Conservation (phyloP, 148 eudicot genomes). For the Agrostemma githago region DNA sequence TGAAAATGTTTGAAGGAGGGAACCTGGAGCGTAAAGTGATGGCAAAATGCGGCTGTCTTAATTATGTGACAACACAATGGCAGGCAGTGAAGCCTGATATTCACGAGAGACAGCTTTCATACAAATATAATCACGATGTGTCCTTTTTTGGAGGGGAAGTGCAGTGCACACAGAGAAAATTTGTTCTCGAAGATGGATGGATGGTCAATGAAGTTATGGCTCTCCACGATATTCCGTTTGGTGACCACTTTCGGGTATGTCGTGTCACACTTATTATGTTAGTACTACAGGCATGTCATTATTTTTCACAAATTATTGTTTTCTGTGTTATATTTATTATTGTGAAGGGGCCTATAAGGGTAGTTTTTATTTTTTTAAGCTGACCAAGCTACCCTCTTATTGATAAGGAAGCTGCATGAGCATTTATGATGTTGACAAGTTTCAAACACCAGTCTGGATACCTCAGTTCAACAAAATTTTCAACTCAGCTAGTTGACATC, state of each 20-base stretch:
- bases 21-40: constrained; percentile 60
- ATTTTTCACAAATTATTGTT: no score
- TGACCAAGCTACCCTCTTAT: no score
- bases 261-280: not conserved
- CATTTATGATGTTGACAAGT: no score
- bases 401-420: no score
- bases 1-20: constrained; percentile 79
- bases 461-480: no score
- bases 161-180: constrained; percentile 61
- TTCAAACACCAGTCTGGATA: no score
- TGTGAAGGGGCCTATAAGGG: no score
- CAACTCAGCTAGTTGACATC: not conserved
- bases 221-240: constrained; percentile 61
- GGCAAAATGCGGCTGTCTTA: constrained; percentile 62
- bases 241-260: constrained; percentile 74
- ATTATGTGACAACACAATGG: constrained; percentile 61
- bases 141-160: constrained; percentile 83
- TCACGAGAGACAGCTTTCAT: constrained; percentile 56
- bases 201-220: constrained; percentile 59
- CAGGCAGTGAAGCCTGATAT: constrained; percentile 42
- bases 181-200: constrained; percentile 49
- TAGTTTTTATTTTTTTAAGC: no score
- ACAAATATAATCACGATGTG: constrained; percentile 54
- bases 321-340: no score
- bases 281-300: not conserved